Conservation (phyloP, 768 basidiomycete species). For the Russula sp. region DNA sequence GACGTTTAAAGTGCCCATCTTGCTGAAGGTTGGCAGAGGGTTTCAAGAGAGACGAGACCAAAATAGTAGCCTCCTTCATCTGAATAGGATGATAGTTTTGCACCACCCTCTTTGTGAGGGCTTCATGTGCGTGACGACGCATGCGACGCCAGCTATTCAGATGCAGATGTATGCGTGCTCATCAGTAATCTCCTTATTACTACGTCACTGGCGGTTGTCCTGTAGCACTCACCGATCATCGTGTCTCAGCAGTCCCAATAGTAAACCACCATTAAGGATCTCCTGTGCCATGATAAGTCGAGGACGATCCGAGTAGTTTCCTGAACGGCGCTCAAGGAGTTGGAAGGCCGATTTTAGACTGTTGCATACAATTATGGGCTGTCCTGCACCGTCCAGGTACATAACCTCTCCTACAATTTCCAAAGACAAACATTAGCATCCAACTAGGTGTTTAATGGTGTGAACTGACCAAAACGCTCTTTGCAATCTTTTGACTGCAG, state of each 20-base stretch:
- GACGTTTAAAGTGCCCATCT: conserved; percentile 35
- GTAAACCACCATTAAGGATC: conserved; percentile 13
- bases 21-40: conserved; percentile 32
- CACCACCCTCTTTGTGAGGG: conserved; percentile 32
- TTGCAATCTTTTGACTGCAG: conserved; percentile 6
- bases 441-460: too few species aligned
- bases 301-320: conserved; percentile 35
- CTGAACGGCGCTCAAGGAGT: conserved; percentile 33
- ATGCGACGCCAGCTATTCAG: conserved; percentile 37
- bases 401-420: conserved; percentile 26
- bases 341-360: conserved; percentile 4
- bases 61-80: conserved; percentile 34
- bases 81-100: conserved; percentile 33
- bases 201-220: too few species aligned
- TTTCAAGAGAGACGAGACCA: conserved; percentile 35
- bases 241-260: conserved; percentile 8
- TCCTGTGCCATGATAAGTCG: conserved; percentile 19
- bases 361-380: conserved; percentile 26
- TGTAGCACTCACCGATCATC: conserved; percentile 1
- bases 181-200: too few species aligned
- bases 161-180: too few species aligned
- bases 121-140: conserved; percentile 37
- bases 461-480: conserved; percentile 3
- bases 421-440: not conserved
- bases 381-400: conserved; percentile 29